Evolutionary conservation across 495 filamentous ascomycete genomes (phyloP), one percentile per base, ranked within the genome.

Genomic region (Trichoderma orchidacearum): DNA sequence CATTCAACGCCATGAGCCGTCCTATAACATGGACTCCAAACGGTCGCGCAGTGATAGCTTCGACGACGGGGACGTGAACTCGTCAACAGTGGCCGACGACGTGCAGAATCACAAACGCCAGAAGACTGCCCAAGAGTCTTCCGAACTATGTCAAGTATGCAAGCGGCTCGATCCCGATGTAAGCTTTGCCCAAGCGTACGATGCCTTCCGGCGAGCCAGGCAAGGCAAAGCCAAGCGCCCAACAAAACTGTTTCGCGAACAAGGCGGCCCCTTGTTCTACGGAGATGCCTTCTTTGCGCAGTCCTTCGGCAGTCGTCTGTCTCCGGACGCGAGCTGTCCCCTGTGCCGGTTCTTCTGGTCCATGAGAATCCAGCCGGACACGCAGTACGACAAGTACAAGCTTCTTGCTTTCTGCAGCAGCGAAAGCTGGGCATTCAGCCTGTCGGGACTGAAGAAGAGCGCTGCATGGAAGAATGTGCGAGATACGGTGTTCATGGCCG

Each of bases 361-460:
- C 5, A 15, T 59, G 34, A 58, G 61, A 50, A 51, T 63, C 3
- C 53, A 59, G 28, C 52, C 56, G 25, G 56, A 54, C 12, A 41
- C 3, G 13, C 45, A 3, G 12, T 56, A 61, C 35, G 27, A 29
- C 45, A 30, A 30, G 6, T 61, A 59, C 48, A 63, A 63, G 55
- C 61, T 63, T 41, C 61, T 63, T 51, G 61, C 59, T 18, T 63
- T 63, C 50, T 34, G 55, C 27, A 61, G 59, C 41, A 63, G 61
- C 48, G 61, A 63, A 12, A 63, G 61, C 56, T 58, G 55, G 56
- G 23, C 59, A 29, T 60, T 60, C 36, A 11, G 54, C 27, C 58
- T 59, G 5, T 18, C 30, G 8, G 17, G 5, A 12, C 13, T 59
- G 30, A 48, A 50, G 34, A 31, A 50, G 3, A 50, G 32, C 30